Evolutionary conservation across 768 basidiomycete genomes (phyloP).

Genomic region (Piloderma croceum): DNA sequence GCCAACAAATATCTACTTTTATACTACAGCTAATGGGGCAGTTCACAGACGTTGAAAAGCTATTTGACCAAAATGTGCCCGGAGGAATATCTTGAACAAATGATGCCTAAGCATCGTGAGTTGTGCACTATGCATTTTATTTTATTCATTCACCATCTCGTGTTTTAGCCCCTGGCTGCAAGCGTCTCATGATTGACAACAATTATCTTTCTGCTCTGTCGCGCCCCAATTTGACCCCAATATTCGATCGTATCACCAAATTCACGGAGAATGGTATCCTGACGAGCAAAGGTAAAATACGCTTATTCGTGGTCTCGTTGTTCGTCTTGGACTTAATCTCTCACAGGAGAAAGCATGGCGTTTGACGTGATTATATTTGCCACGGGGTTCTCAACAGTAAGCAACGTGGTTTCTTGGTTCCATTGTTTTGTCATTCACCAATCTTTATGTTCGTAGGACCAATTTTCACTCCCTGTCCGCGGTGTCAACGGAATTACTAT

Average conservation of each 20-base stretch:
- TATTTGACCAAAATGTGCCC: slow-evolving; percentile 21
- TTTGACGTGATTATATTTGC: slow-evolving; percentile 31
- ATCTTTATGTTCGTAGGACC: too few species aligned
- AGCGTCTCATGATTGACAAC: slow-evolving; percentile 26
- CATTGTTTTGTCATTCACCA: background rate
- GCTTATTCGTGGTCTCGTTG: background rate
- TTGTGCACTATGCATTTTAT: background rate
- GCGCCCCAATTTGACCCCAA: slow-evolving; percentile 24
- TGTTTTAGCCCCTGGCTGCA: slow-evolving; percentile 19
- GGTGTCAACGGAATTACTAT: slow-evolving; percentile 28
- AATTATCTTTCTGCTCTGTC: slow-evolving; percentile 26
- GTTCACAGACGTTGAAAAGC: slow-evolving; percentile 3
- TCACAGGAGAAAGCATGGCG: slow-evolving; percentile 19
- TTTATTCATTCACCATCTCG: background rate
- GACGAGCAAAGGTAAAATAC: background rate
- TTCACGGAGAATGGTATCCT: slow-evolving; percentile 14
- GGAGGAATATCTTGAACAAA: slow-evolving; percentile 21
- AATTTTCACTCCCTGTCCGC: slow-evolving; percentile 27
- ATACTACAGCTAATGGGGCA: background rate
- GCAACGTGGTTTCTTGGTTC: background rate
- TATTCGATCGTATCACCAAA: slow-evolving; percentile 15
- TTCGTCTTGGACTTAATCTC: background rate
- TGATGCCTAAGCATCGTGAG: slow-evolving; percentile 26
- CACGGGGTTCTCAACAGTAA: slow-evolving; percentile 26
- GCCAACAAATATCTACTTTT: background rate